Conservation (phyloP, 805 yeast genomes). For the Barnettozyma pratensis region DNA sequence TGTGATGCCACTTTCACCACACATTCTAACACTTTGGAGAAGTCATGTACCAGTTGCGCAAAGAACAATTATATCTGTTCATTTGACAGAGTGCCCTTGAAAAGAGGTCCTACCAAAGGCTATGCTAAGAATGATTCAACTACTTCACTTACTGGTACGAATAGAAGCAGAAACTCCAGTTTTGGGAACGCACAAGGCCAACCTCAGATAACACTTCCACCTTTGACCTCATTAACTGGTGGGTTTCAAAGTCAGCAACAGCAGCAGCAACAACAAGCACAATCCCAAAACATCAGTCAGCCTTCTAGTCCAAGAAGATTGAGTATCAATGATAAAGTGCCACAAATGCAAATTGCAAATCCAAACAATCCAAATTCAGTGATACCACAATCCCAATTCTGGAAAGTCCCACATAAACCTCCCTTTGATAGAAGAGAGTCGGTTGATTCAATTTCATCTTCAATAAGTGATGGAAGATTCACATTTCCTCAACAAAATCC, state of each 20-base stretch:
- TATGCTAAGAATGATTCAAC: conserved; percentile 29
- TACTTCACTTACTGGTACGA: not conserved
- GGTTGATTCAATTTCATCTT: conserved; percentile 21
- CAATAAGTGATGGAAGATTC: conserved; percentile 16
- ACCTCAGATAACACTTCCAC: conserved; percentile 9
- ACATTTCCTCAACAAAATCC: conserved; percentile 3
- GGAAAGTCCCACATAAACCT: conserved; percentile 27
- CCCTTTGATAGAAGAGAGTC: conserved; percentile 25
- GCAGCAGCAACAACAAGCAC: conserved; percentile 8
- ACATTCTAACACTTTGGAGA: conserved; percentile 41
- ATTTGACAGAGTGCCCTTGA: conserved; percentile 66
- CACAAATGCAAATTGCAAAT: not conserved
- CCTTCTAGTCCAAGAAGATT: conserved; percentile 7
- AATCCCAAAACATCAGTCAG: conserved; percentile 1
- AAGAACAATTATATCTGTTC: conserved; percentile 58
- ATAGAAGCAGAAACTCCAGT: conserved; percentile 3
- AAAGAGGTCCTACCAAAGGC: conserved; percentile 78
- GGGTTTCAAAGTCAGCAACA: conserved; percentile 2
- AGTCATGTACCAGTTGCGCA: conserved; percentile 56
- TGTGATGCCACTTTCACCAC: conserved; percentile 58
- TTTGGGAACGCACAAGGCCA: not conserved
- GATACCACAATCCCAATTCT: conserved; percentile 22
- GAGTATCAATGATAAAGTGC: not conserved
- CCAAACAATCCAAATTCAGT: conserved; percentile 5
- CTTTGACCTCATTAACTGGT: conserved; percentile 9